A percentile compares a stretch with the other conserved stretches of the same genome.
These are phyloP conservation scores for Staphylotrichum longicolle DNA, from an alignment of 495 filamentous ascomycete species.

Conservation along the genomic window DNA sequence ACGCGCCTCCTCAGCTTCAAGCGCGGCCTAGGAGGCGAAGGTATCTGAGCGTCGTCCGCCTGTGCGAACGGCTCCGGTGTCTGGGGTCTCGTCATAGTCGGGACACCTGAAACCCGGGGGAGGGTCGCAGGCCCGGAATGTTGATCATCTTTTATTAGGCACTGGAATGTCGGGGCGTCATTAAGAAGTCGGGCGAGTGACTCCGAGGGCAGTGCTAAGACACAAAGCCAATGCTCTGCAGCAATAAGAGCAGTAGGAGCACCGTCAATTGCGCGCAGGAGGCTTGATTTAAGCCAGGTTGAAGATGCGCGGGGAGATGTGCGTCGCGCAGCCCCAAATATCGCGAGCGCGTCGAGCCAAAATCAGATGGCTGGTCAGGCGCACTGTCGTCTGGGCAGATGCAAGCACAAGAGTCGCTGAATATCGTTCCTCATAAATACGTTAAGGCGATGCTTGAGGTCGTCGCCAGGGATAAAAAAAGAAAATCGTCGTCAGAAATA, in stretches of 20 bases:
- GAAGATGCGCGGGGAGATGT: conserved; percentile 5
- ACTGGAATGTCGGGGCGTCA: conserved; percentile 31
- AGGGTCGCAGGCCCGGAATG: conserved; percentile 44
- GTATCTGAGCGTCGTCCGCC: conserved; percentile 35
- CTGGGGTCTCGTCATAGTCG: conserved; percentile 33
- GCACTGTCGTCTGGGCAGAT: conserved; percentile 9
- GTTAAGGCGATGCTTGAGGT: conserved; percentile 1
- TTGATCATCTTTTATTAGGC: conserved; percentile 40
- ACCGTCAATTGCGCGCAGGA: background rate
- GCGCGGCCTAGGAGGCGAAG: conserved; percentile 45
- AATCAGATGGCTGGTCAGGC: conserved; percentile 26
- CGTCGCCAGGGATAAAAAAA: background rate
- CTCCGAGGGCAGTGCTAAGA: conserved; percentile 9
- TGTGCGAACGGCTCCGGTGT: conserved; percentile 45
- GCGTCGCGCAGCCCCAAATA: conserved; percentile 4
- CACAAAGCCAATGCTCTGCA: background rate
- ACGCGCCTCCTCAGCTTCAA: conserved; percentile 49
- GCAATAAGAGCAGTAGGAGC: conserved; percentile 4
- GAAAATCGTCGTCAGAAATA: background rate
- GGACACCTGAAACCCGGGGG: conserved; percentile 42
- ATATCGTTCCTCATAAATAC: background rate
- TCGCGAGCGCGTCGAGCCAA: conserved; percentile 15
- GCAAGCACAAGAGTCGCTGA: background rate
- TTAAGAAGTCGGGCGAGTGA: conserved; percentile 21
- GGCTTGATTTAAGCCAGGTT: background rate